These are phyloP conservation scores for Gardenia jasminoides DNA, from an alignment of 257 asterid genomes.

Conservation along the genomic window DNA sequence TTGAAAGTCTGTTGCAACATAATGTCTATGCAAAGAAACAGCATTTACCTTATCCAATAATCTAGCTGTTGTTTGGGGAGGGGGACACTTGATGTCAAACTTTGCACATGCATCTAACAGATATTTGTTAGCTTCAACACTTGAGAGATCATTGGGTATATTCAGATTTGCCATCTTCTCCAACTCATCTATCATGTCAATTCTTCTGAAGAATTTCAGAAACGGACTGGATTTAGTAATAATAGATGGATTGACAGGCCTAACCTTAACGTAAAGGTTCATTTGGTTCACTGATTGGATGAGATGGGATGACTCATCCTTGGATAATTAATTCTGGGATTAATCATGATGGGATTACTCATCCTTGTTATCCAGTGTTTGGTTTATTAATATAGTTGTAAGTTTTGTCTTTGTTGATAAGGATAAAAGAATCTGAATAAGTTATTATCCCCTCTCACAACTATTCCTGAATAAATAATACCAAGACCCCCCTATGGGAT, in stretches of 20 bases:
- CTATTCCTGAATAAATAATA: too few relatives aligned
- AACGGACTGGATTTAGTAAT: background rate
- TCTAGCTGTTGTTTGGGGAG: slow-evolving; percentile 88
- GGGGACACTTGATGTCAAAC: slow-evolving; percentile 80
- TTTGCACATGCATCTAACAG: slow-evolving; percentile 67
- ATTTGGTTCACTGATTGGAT: too few relatives aligned
- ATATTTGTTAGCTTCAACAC: slow-evolving; percentile 76
- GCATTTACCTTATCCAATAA: slow-evolving; percentile 72
- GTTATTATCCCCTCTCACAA: too few relatives aligned
- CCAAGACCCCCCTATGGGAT: too few relatives aligned
- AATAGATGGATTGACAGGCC: background rate
- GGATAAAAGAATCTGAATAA: too few relatives aligned
- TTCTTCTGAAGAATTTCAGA: slow-evolving; percentile 49
- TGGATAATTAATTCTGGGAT: too few relatives aligned
- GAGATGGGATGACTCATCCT: too few relatives aligned
- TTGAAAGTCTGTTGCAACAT: background rate
- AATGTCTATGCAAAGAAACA: background rate
- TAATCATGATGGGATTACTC: too few relatives aligned
- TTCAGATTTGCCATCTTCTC: slow-evolving; percentile 71
- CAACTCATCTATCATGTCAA: slow-evolving; percentile 90
- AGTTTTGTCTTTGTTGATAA: too few relatives aligned
- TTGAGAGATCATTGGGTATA: slow-evolving; percentile 80
- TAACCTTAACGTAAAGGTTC: background rate
- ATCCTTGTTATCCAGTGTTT: too few relatives aligned
- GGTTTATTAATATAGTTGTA: too few relatives aligned